phyloP scores from a whole-genome alignment of 306 rosid species.

The Mimosa pudica region DNA sequence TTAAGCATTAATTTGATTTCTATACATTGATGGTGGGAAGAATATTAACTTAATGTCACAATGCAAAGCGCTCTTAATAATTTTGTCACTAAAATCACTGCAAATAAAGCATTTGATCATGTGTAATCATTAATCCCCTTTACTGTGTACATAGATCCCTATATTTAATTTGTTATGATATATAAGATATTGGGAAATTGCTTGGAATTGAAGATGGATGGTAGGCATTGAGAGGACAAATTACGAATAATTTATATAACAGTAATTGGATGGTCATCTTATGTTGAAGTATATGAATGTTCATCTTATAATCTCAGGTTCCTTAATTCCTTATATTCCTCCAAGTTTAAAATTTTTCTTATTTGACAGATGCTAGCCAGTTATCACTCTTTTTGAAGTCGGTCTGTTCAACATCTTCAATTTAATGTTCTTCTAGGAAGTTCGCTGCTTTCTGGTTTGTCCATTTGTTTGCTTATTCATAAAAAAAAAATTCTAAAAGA shows the following conservation, averaged over 20 bases:
- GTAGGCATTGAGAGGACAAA: not conserved
- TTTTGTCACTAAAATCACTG: not conserved
- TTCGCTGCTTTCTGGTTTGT: no score
- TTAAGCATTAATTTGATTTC: not conserved
- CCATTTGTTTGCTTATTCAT: no score
- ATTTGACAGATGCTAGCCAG: no score
- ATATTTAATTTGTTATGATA: not conserved
- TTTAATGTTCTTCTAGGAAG: no score
- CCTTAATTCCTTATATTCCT: not conserved
- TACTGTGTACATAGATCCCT: not conserved
- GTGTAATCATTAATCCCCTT: not conserved
- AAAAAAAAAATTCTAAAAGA: no score
- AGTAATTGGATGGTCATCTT: not conserved
- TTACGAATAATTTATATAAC: no score
- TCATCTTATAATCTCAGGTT: not conserved
- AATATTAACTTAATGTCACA: not conserved
- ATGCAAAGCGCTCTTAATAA: no score
- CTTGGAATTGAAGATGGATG: not conserved
- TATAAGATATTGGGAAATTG: not conserved
- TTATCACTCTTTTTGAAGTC: no score
- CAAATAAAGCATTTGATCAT: not conserved
- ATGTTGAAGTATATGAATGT: not conserved
- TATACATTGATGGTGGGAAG: not conserved
- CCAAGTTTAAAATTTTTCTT: no score
- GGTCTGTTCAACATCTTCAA: no score